Evolutionary conservation across 305 asterid genomes (phyloP), one percentile per base, ranked within the genome.

Genomic region (Coffea humblotiana): DNA sequence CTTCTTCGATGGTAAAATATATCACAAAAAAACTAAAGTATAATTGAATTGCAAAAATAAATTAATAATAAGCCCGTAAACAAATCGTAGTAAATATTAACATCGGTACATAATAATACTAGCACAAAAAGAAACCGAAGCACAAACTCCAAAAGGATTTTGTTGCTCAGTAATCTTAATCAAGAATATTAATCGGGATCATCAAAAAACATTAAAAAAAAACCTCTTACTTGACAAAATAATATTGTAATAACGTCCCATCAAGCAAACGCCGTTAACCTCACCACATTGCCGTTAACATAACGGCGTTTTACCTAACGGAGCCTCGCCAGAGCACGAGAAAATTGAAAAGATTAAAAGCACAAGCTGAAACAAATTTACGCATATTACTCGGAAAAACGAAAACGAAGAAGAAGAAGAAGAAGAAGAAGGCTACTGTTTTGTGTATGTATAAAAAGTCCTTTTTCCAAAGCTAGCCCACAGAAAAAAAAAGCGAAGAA

Each of bases 141-240:
- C 88, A 72, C 91, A 83, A 83, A 85, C 73, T 84, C 85, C 92
- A 80, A 91, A 80, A 84, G 81, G 95, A 93, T 90, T 86, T 86
- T 82, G 47, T 76, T 25, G 85, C 71, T 73, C 81, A 82, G 76
- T 85, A 88, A 86, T n/a, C 19, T 58, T 77, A 54, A 87, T 77
- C 83, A 88, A 88, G 82, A 77, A 73, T 88, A 88, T 90, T 89
- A 86, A 89, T 93, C 87, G 96, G 98, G 97, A 91, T 93, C 91
- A 84, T 88, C 90, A 92, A 94, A 88, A 90, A 79, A 76, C 65
- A 78, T 25, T 45, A 60, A 72, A 61, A 32, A 45, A 63, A n/a
- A 58, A 47, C 51, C 16, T 61, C 45, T 72, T 72, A 60, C 73
- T 71, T 51, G 78, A 72, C 66, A 80, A 52, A 35, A 58, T 60